phyloP scores from a whole-genome alignment of 2,329 filamentous ascomycete genomes.

The Akanthomyces muscarius region DNA sequence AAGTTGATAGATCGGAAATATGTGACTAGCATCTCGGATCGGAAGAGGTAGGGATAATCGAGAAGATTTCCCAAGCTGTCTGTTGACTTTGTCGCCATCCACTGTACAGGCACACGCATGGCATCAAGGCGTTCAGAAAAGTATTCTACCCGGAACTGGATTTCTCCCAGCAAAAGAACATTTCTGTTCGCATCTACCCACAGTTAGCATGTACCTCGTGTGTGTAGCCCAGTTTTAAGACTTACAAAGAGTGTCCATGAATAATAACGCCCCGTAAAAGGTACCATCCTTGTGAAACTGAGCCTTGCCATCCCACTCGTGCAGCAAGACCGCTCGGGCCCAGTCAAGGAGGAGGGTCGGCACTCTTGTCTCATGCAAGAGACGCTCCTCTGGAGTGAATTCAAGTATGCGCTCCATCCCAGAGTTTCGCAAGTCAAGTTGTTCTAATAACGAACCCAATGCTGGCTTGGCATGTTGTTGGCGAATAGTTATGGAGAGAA shows the following conservation, averaged over 20 bases:
- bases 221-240: constrained; percentile 19
- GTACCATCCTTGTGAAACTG: constrained; percentile 65
- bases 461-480: constrained; percentile 49
- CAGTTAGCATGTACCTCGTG: constrained; percentile 19
- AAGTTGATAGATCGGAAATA: constrained; percentile 91
- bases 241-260: constrained; percentile 70
- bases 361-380: constrained; percentile 53
- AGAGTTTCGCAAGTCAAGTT: constrained; percentile 49
- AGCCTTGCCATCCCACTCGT: constrained; percentile 75
- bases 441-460: constrained; percentile 46
- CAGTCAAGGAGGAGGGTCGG: constrained; percentile 63
- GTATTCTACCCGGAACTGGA: constrained; percentile 71
- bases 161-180: constrained; percentile 59
- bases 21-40: constrained; percentile 64
- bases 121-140: constrained; percentile 72
- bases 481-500: constrained; percentile 52
- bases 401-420: constrained; percentile 43
- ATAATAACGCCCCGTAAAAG: constrained; percentile 71
- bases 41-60: constrained; percentile 78
- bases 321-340: constrained; percentile 69
- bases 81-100: constrained; percentile 58
- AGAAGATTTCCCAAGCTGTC: constrained; percentile 69
- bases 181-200: constrained; percentile 56
- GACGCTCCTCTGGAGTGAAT: constrained; percentile 48
- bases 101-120: constrained; percentile 69